Base-by-base conservation (phyloP, 768 basidiomycete species). In the Naganishia friedmannii region DNA sequence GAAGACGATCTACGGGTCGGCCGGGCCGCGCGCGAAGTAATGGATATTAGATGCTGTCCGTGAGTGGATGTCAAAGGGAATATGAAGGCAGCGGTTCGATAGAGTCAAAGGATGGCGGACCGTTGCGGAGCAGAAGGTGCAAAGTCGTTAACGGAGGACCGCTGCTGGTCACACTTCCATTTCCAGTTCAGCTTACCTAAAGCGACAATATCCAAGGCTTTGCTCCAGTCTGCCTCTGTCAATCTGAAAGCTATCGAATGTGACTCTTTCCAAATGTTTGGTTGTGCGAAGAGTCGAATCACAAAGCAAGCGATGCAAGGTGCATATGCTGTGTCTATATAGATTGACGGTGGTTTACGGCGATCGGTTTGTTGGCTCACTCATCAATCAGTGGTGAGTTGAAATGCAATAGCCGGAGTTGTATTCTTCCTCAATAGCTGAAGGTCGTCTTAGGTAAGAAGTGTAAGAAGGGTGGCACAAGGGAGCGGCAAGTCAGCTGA, bases 91-190 rank as follows among this genome's bases (percentile, higher is more conserved):
- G 19, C 29, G 12, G 8, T 31, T 1, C 21, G 7, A 34, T 31
- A 12, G n/a, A n/a, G 29, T 17, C 2, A 17, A 12, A 29, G 19
- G 9, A 29, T 9, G 32, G 60, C 37, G 39, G 32, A 45, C 60
- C 23, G 32, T 26, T 45, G 60, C 39, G 23, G 42, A 28, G 57
- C 5, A 45, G 23, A 45, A 34, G 32, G 28, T 4, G 42, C 42
- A 42, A 29, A 55, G 10, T 15, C 42, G 60, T 63, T 26, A 63
- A 63, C 60, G 60, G 60, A 42, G 31, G 42, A 46, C 60, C 60
- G 60, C 23, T 34, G 15, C 4, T 63, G 23, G 46, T 26, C 8
- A 26, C 26, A 2, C 7, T 17, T 63, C 60, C 60, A 42, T 28
- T 23, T 26, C 60, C 13, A 37, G 21, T n/a, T 58, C 48, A 51